phyloP scores from a whole-genome alignment of 768 basidiomycete genomes.

The Tricholoma terreum region DNA sequence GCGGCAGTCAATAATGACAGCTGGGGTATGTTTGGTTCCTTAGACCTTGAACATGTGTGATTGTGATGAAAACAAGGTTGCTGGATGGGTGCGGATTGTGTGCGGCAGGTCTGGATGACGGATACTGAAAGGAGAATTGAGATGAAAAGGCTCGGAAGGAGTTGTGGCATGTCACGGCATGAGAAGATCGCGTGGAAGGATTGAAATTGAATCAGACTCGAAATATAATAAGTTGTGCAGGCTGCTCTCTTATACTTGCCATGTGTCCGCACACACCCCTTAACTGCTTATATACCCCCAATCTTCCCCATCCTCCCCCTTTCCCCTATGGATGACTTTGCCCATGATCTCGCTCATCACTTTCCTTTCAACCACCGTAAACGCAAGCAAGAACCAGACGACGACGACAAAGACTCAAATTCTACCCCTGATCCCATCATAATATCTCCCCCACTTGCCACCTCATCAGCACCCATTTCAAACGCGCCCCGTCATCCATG shows the following conservation, averaged over 20 bases:
- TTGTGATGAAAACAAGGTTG: slow-evolving; percentile 11
- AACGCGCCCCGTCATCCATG: slow-evolving; percentile 43
- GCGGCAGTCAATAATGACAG: no score
- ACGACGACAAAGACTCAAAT: slow-evolving; percentile 26
- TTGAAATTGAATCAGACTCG: slow-evolving; percentile 10
- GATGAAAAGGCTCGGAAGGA: slow-evolving; percentile 8
- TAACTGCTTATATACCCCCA: slow-evolving; percentile 26
- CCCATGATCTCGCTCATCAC: slow-evolving; percentile 41
- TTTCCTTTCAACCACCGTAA: slow-evolving; percentile 56
- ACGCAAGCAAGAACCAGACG: slow-evolving; percentile 63
- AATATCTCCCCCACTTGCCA: slow-evolving; percentile 30
- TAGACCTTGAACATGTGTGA: slow-evolving; percentile 20
- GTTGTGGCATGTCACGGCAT: slow-evolving; percentile 35
- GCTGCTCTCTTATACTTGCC: slow-evolving; percentile 19
- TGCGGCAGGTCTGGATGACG: slow-evolving; percentile 11
- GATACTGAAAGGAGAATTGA: slow-evolving; percentile 7
- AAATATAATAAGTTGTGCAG: neutral
- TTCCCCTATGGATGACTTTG: slow-evolving; percentile 51
- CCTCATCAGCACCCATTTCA: slow-evolving; percentile 10
- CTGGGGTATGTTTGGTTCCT: no score
- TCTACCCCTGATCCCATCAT: slow-evolving; percentile 20
- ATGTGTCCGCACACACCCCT: slow-evolving; percentile 42
- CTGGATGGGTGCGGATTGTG: slow-evolving; percentile 14
- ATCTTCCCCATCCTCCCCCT: slow-evolving; percentile 14
- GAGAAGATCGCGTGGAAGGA: slow-evolving; percentile 30